A percentile compares a stretch with the other conserved stretches of the same genome.
These are phyloP conservation scores for Bipolaris bicolor DNA, from an alignment of 2,329 filamentous ascomycete genomes.

Conservation along the genomic window DNA sequence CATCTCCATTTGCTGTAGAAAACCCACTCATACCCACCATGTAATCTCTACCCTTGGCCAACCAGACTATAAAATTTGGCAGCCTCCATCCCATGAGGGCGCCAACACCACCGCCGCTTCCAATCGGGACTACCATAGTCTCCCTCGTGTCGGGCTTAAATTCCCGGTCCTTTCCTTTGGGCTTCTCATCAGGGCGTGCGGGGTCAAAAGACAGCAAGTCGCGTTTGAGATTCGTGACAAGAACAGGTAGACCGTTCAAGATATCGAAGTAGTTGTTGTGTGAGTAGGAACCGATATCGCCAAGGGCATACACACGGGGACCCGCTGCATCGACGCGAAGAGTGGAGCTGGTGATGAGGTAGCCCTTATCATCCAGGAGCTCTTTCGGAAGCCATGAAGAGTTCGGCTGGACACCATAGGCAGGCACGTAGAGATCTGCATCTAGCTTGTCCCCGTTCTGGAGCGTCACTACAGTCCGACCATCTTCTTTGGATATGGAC, in stretches of 20 bases:
- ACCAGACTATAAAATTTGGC: conserved; percentile 48
- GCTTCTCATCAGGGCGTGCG: conserved; percentile 23
- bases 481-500: conserved; percentile 32
- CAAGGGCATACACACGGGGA: conserved; percentile 56
- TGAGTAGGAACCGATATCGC: conserved; percentile 55
- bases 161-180: conserved; percentile 35
- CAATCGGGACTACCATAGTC: conserved; percentile 42
- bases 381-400: conserved; percentile 57
- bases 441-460: conserved; percentile 55
- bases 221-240: conserved; percentile 55
- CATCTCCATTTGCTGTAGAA: conserved; percentile 22
- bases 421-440: conserved; percentile 61
- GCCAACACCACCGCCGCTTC: conserved; percentile 43
- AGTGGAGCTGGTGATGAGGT: conserved; percentile 57
- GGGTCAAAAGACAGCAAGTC: conserved; percentile 50
- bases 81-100: conserved; percentile 47
- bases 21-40: conserved; percentile 35
- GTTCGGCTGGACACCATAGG: conserved; percentile 60
- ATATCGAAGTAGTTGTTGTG: conserved; percentile 53
- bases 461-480: conserved; percentile 49
- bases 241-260: conserved; percentile 47
- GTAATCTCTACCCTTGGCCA: conserved; percentile 52
- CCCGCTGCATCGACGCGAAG: conserved; percentile 55
- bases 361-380: conserved; percentile 55
- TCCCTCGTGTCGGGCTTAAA: conserved; percentile 32